phyloP scores from a whole-genome alignment of 805 yeast genomes.

The Brettanomyces naardenensis region DNA sequence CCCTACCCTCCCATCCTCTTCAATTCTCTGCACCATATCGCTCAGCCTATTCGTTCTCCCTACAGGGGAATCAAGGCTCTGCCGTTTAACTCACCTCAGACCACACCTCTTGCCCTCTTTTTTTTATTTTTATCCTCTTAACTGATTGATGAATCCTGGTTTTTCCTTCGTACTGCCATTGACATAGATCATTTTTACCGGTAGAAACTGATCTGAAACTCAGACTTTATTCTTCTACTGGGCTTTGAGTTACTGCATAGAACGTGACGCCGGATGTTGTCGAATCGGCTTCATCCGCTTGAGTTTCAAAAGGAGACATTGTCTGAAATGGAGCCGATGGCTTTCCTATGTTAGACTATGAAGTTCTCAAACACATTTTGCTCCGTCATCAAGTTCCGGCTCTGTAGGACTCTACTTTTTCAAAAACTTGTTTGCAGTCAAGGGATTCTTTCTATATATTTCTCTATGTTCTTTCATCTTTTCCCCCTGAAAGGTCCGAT shows the following conservation, averaged over 20 bases:
- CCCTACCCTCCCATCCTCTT: not conserved
- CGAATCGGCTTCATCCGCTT: not conserved
- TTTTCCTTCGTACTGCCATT: too few relatives aligned
- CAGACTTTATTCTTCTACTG: too few relatives aligned
- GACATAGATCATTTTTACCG: too few relatives aligned
- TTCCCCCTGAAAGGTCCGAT: not conserved
- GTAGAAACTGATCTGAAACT: too few relatives aligned
- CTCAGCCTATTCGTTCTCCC: not conserved
- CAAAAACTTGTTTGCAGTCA: not conserved
- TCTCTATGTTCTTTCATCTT: not conserved
- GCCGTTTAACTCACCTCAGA: not conserved
- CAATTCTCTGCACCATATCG: constrained; percentile 3
- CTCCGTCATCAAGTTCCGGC: constrained; percentile 4
- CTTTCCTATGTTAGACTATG: too few relatives aligned
- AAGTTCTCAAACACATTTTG: constrained; percentile 4
- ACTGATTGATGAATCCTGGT: too few relatives aligned
- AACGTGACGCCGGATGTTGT: not conserved
- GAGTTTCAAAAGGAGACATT: constrained; percentile 2
- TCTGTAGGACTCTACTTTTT: not conserved
- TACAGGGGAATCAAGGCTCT: not conserved
- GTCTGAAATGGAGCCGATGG: too few relatives aligned
- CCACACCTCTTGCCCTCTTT: not conserved
- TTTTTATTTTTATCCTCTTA: too few relatives aligned
- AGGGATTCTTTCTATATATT: not conserved
- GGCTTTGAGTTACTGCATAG: too few relatives aligned